phyloP scores from a whole-genome alignment of 306 rosid genomes.

The Rosa chinensis region DNA sequence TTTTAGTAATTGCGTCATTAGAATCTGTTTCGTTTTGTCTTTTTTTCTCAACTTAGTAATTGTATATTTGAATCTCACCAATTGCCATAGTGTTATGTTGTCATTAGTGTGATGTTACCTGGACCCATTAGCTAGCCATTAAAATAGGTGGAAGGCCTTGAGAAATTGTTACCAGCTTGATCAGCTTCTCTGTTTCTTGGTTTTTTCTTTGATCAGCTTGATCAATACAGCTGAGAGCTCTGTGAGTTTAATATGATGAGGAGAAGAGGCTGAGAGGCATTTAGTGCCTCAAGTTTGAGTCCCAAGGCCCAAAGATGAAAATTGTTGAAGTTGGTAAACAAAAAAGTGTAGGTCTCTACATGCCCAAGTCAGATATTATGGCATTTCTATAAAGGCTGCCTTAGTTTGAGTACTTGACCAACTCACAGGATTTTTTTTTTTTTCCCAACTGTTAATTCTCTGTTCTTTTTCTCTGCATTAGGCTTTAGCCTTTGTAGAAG shows the following conservation, averaged over 20 bases:
- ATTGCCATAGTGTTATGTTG: constrained; percentile 3
- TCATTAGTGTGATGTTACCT: constrained; percentile 5
- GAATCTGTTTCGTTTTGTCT: constrained; percentile 9
- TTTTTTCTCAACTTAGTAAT: constrained; percentile 11
- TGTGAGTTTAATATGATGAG: not conserved
- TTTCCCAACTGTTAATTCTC: not conserved
- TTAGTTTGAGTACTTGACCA: constrained; percentile 22
- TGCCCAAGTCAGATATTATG: constrained; percentile 19
- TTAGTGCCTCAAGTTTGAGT: not conserved
- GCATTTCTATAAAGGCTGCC: constrained; percentile 10
- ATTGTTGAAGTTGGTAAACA: constrained; percentile 6
- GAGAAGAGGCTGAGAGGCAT: not conserved
- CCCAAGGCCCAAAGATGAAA: not conserved
- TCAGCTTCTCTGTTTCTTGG: constrained; percentile 1
- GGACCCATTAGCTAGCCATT: not conserved
- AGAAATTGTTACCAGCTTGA: not conserved
- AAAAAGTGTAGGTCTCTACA: constrained; percentile 19
- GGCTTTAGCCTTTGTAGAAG: not conserved
- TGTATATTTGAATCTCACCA: not conserved
- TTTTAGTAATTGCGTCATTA: not conserved
- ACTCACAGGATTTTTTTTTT: not conserved
- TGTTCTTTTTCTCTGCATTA: not conserved
- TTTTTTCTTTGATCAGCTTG: not conserved
- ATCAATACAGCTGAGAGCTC: not conserved
- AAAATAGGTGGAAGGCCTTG: not conserved